Conservation (phyloP, 202 grass and related monocot species). For the Setaria italica region DNA sequence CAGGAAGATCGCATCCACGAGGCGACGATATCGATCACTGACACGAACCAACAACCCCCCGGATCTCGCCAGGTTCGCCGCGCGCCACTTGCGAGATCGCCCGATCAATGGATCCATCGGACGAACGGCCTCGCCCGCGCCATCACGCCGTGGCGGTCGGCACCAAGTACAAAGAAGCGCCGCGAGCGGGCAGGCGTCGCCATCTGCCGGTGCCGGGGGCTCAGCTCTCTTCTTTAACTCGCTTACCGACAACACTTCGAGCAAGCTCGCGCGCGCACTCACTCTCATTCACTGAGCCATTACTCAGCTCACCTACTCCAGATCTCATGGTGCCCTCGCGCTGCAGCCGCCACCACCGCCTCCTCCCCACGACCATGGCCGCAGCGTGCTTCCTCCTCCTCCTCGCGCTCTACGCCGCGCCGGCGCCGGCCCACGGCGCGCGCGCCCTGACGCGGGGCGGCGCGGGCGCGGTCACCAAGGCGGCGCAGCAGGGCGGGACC, state of each 20-base stretch:
- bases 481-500: slow-evolving; percentile 8
- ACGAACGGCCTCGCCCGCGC: background rate
- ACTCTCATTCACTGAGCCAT: slow-evolving; percentile 30
- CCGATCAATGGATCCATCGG: background rate
- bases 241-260: slow-evolving; percentile 36
- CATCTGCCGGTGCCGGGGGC: background rate
- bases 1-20: slow-evolving; percentile 31
- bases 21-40: background rate
- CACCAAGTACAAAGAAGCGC: slow-evolving; percentile 22
- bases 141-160: slow-evolving; percentile 17
- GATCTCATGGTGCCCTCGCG: slow-evolving; percentile 52
- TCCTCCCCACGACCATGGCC: slow-evolving; percentile 3
- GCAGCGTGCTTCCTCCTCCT: slow-evolving; percentile 13
- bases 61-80: slow-evolving; percentile 41
- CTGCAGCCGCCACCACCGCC: background rate
- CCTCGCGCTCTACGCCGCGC: slow-evolving; percentile 12
- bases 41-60: slow-evolving; percentile 32
- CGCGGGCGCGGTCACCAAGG: slow-evolving; percentile 1
- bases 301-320: slow-evolving; percentile 54
- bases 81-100: slow-evolving; percentile 1
- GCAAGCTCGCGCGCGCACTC: background rate
- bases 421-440: slow-evolving; percentile 3
- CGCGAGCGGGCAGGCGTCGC: slow-evolving; percentile 17
- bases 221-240: slow-evolving; percentile 30
- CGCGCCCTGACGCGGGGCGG: background rate